phyloP scores from a whole-genome alignment of 371 early-diverging fungal genomes.

The Amoeboaphelidium protococcarum region DNA sequence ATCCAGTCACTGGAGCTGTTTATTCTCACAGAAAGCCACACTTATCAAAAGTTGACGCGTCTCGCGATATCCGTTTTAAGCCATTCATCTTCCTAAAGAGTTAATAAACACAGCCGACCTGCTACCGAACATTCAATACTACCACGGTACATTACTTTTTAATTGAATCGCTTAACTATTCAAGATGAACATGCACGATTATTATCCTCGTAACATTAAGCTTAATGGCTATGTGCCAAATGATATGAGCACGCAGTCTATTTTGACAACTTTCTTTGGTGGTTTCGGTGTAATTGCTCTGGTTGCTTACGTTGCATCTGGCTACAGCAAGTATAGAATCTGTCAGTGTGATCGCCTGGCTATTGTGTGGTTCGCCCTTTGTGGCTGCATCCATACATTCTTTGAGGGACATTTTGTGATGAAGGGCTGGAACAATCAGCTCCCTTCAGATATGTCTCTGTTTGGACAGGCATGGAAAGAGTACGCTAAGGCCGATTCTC shows the following conservation, averaged over 20 bases:
- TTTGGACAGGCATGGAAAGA: constrained; percentile 76
- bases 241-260: neutral
- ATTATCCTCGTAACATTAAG: neutral
- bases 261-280: neutral
- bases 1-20: too few species aligned
- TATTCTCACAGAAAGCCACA: too few species aligned
- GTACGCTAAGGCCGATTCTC: constrained; percentile 57
- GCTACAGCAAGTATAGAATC: neutral
- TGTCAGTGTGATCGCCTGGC: too few species aligned
- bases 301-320: neutral
- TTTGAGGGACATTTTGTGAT: constrained; percentile 64
- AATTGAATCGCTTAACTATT: too few species aligned
- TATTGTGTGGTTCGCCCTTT: constrained; percentile 51
- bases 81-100: too few species aligned
- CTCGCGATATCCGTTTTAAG: too few species aligned
- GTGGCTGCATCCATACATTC: constrained; percentile 42
- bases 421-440: neutral
- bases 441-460: constrained; percentile 30
- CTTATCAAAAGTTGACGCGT: too few species aligned
- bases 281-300: too few species aligned
- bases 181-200: too few species aligned
- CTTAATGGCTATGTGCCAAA: neutral
- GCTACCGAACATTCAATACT: too few species aligned
- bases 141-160: too few species aligned
- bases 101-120: too few species aligned